Evolutionary conservation across 345 rosid genomes (phyloP), one percentile per base, ranked within the genome.

Genomic region (Brassica incana): DNA sequence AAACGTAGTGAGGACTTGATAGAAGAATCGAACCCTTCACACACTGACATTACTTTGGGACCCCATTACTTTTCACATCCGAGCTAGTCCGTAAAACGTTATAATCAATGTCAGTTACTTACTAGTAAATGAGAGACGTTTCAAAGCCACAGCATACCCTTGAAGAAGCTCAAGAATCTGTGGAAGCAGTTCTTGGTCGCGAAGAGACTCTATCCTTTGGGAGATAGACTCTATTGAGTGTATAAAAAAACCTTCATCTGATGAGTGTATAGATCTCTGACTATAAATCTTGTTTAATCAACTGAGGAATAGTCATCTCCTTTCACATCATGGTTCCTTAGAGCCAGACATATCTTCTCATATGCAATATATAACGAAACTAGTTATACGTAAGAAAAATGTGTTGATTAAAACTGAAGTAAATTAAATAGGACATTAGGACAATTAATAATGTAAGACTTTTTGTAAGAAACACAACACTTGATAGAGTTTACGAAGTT

Each of bases 181-280:
- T 45, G 97, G 97, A 77, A 88, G 92, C 88, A 95, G 82, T 87
- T 95, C 99, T 80, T 92, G 97, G 52, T 95, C 97, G 71, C 99
- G 86, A 54, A 95, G 84, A 67, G 94, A 84, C 86, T 91, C 95
- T 2, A 95, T 95, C 85, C 95, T 85, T 83, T 85, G 85, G 0
- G 97, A 91, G 65, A 91, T 86, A 69, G 95, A 91, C 87, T 92
- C 93, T 48, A 91, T 87, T 3, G 99, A 88, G 82, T 92, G 95
- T 75, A 92, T 85, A 3, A 90, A 3, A 90, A 92, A 77, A 95
- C 88, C 81, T 84, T 88, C 73, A 91, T 85, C 80, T 27, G 30
- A 27, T 87, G 99, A 60, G 97, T 91, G 66, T 90, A 84, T 85
- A 92, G 83, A 82, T 89, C 92, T 86, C 92, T 83, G 72, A 95